phyloP scores from a whole-genome alignment of 345 rosid genomes.

The Gossypium rotundifolium region DNA sequence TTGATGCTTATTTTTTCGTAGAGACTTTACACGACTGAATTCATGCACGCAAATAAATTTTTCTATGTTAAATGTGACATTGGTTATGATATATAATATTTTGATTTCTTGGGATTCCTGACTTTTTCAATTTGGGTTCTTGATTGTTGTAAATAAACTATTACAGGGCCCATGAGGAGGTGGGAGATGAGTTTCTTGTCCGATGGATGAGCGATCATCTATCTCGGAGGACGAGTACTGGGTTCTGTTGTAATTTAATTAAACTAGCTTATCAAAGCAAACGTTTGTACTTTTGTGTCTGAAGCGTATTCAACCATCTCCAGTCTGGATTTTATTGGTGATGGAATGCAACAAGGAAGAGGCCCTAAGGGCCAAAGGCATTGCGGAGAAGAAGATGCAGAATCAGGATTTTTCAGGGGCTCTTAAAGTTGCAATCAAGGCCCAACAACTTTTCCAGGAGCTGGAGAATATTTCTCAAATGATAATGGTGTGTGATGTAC shows the following conservation, averaged over 20 bases:
- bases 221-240: not conserved
- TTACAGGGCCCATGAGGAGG: slow-evolving; percentile 1
- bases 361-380: slow-evolving; percentile 68
- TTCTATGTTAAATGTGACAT: not conserved
- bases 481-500: slow-evolving; percentile 83
- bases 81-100: not conserved
- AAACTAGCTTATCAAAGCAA: not conserved
- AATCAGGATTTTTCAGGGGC: slow-evolving; percentile 55
- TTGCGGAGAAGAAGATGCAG: slow-evolving; percentile 65
- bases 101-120: not conserved
- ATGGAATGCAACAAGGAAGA: slow-evolving; percentile 94
- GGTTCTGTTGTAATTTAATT: not conserved
- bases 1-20: not conserved
- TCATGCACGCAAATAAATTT: not conserved
- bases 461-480: slow-evolving; percentile 61
- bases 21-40: not conserved
- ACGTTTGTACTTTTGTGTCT: not conserved
- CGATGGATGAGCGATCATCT: not conserved
- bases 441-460: slow-evolving; percentile 54
- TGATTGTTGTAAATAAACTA: slow-evolving; percentile 3
- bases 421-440: slow-evolving; percentile 41
- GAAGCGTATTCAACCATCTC: not conserved
- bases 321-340: not conserved
- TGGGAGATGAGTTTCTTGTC: not conserved
- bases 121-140: not conserved